These are phyloP conservation scores for Crithidia sp. DNA, from an alignment of 208 protist species.

Conservation along the genomic window DNA sequence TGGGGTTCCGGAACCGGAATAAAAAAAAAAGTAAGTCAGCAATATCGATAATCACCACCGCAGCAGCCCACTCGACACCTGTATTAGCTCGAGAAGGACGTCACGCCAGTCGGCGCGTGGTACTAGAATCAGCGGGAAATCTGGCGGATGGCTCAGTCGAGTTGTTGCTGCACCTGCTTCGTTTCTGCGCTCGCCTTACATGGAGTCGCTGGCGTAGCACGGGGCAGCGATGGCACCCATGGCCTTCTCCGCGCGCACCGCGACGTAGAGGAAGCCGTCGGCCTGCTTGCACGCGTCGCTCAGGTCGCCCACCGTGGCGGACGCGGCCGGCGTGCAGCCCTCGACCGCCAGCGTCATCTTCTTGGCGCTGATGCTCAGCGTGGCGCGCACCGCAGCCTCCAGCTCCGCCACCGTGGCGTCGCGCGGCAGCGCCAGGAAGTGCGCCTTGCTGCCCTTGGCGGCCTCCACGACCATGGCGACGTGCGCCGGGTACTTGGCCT, in stretches of 20 bases:
- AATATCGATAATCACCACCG: no score
- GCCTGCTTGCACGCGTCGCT: conserved; percentile 19
- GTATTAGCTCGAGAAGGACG: no score
- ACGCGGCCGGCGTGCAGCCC: conserved; percentile 27
- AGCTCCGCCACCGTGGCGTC: conserved; percentile 27
- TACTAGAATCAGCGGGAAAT: no score
- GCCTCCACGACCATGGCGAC: conserved; percentile 22
- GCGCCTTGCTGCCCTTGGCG: conserved; percentile 12
- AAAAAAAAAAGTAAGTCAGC: no score
- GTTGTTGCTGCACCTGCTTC: background rate
- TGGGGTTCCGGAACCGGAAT: no score
- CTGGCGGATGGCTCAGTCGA: background rate
- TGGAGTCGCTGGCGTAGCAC: background rate
- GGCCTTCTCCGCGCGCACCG: background rate
- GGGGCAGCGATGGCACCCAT: background rate
- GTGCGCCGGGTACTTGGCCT: conserved; percentile 24
- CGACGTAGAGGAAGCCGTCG: conserved; percentile 28
- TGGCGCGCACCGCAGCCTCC: conserved; percentile 23
- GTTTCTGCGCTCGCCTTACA: background rate
- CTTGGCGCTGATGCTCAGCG: background rate
- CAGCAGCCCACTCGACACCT: no score
- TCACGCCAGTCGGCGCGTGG: no score
- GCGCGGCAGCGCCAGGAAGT: conserved; percentile 16
- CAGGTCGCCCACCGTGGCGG: conserved; percentile 24
- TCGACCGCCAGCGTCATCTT: conserved; percentile 21